A percentile compares a stretch with the other conserved stretches of the same genome.
Evolutionary conservation across 208 protist species (phyloP).

Genomic region (Tritrichomonas musculus): DNA sequence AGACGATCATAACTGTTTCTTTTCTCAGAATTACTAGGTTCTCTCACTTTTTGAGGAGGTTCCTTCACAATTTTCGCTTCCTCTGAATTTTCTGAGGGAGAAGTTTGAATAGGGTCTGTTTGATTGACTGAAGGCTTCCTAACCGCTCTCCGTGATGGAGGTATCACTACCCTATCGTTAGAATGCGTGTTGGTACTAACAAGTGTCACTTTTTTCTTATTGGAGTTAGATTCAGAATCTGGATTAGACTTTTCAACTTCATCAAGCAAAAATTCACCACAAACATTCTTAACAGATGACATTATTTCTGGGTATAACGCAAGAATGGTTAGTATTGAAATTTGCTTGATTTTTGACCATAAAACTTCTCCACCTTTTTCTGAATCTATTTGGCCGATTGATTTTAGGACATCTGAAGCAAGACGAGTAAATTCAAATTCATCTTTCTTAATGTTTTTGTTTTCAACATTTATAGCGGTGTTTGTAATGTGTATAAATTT

Average conservation of each 20-base stretch:
- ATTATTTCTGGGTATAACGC: not conserved
- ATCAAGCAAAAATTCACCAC: no score
- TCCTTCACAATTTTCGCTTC: no score
- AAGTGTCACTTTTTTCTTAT: no score
- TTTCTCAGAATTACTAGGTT: not conserved
- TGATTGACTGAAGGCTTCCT: no score
- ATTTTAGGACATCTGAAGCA: not conserved
- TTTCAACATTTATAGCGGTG: not conserved
- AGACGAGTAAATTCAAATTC: not conserved
- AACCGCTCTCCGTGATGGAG: no score
- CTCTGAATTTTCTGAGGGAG: no score
- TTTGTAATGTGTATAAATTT: constrained; percentile 39
- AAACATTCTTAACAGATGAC: not conserved
- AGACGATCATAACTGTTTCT: no score
- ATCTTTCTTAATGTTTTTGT: not conserved
- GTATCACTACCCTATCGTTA: no score
- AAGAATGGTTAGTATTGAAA: not conserved
- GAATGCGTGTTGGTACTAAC: no score
- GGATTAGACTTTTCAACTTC: no score
- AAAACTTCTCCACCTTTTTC: not conserved
- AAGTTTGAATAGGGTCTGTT: no score
- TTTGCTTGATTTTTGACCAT: not conserved
- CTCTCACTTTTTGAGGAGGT: not conserved
- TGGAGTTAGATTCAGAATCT: no score
- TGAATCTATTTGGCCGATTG: not conserved